Percentiles rank a stretch among this genome's conserved stretches.
Evolutionary conservation across 805 yeast genomes (phyloP).

Genomic region (Saturnispora diversa): DNA sequence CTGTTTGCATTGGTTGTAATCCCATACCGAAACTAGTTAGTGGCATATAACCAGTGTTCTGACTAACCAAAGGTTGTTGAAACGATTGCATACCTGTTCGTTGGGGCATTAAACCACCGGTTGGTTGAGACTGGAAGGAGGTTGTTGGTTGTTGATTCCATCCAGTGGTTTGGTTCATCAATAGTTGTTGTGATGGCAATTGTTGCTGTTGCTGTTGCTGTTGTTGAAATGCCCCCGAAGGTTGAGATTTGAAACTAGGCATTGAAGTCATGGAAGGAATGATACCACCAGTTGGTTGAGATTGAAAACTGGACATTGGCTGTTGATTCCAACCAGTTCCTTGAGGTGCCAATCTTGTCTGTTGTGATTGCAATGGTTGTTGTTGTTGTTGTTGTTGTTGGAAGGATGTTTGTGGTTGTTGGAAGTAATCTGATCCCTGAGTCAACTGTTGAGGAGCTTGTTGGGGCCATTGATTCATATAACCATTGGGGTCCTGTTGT

Average conservation of each 20-base stretch:
- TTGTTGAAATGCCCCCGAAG: conserved; percentile 22
- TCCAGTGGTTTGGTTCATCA: conserved; percentile 34
- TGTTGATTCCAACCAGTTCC: conserved; percentile 35
- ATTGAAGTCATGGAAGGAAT: conserved; percentile 16
- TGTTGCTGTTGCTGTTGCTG: conserved; percentile 18
- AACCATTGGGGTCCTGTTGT: conserved; percentile 22
- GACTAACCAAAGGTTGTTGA: conserved; percentile 25
- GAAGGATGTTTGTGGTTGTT: conserved; percentile 10
- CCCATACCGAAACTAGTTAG: conserved; percentile 33
- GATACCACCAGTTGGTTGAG: conserved; percentile 23
- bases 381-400: conserved; percentile 16
- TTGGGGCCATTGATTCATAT: conserved; percentile 24
- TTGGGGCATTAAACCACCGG: conserved; percentile 33
- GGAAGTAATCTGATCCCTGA: conserved; percentile 1
- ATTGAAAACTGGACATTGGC: conserved; percentile 8
- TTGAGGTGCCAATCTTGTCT: conserved; percentile 25
- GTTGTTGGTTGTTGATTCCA: conserved; percentile 21
- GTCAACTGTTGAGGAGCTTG: conserved; percentile 11
- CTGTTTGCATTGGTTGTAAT: conserved; percentile 19
- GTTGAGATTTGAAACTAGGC: conserved; percentile 16
- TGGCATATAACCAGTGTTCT: conserved; percentile 25
- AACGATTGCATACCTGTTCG: conserved; percentile 37
- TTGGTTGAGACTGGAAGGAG: conserved; percentile 17
- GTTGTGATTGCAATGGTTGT: conserved; percentile 10
- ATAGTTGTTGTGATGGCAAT: conserved; percentile 12